A percentile compares a stretch with the other conserved stretches of the same genome.
phyloP scores from a whole-genome alignment of 2,329 filamentous ascomycete species.

The Fusarium newnesense region DNA sequence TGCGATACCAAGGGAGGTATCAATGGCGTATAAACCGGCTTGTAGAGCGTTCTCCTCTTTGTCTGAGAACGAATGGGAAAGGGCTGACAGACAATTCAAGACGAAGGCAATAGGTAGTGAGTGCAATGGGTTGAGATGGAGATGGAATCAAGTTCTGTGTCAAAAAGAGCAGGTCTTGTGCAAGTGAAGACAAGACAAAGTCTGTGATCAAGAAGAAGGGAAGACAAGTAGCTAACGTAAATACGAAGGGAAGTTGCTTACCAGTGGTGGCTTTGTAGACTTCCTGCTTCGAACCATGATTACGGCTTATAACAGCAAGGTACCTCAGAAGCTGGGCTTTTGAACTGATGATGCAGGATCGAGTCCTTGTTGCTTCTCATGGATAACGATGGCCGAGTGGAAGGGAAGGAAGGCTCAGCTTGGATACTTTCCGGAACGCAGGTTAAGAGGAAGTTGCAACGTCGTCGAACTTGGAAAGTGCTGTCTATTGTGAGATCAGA shows the following conservation, averaged over 20 bases:
- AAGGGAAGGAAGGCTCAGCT: background rate
- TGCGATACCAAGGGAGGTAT: background rate
- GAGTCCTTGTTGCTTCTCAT: background rate
- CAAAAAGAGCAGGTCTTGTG: slow-evolving; percentile 39
- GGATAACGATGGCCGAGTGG: background rate
- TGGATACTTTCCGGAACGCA: background rate
- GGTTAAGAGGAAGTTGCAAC: slow-evolving; percentile 10
- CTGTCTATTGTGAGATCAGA: background rate
- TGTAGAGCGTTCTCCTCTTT: slow-evolving; percentile 7
- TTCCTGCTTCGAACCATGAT: slow-evolving; percentile 40
- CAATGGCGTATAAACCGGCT: background rate
- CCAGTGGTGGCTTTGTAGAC: slow-evolving; percentile 15
- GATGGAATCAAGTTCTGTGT: slow-evolving; percentile 35
- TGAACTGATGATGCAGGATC: background rate
- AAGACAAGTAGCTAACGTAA: slow-evolving; percentile 15
- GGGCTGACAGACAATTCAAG: slow-evolving; percentile 38
- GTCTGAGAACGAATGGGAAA: slow-evolving; percentile 38
- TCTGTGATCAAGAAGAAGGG: slow-evolving; percentile 30
- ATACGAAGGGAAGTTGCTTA: slow-evolving; percentile 22
- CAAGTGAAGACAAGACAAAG: slow-evolving; percentile 14
- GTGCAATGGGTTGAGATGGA: slow-evolving; percentile 14
- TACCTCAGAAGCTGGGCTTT: background rate
- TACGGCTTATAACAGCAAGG: background rate
- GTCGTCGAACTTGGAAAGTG: background rate
- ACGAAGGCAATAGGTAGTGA: slow-evolving; percentile 27